Evolutionary conservation across 768 basidiomycete species (phyloP).

Genomic region (Artomyces pyxidatus): DNA sequence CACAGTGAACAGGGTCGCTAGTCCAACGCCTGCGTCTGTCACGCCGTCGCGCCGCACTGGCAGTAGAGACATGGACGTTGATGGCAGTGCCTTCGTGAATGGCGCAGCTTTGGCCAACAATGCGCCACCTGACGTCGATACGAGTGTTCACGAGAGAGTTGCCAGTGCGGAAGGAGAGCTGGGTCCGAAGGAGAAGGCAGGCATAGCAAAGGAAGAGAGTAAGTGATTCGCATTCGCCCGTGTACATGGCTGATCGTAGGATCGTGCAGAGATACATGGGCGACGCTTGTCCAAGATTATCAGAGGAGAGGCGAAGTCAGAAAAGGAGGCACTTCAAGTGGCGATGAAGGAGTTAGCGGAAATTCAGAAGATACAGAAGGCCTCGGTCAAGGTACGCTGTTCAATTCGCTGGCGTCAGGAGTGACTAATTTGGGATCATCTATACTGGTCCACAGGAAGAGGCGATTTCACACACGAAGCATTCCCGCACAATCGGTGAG

Average conservation of each 20-base stretch:
- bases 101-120: conserved; percentile 47
- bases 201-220: conserved; percentile 48
- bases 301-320: conserved; percentile 58
- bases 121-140: conserved; percentile 33
- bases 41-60: background rate
- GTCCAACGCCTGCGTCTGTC: too few species aligned
- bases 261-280: conserved; percentile 49
- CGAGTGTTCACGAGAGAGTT: conserved; percentile 29
- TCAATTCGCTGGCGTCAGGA: background rate
- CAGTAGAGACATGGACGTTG: background rate
- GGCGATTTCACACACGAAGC: conserved; percentile 42
- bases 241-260: too few species aligned
- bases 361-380: conserved; percentile 64
- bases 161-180: conserved; percentile 40
- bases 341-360: conserved; percentile 59
- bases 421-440: background rate
- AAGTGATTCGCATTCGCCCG: conserved; percentile 13
- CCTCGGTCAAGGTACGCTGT: conserved; percentile 44
- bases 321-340: conserved; percentile 51
- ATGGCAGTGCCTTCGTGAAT: conserved; percentile 36
- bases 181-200: conserved; percentile 41
- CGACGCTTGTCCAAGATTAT: conserved; percentile 62
- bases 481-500: conserved; percentile 43
- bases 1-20: background rate
- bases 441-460: conserved; percentile 37